Base-by-base conservation (phyloP, 768 basidiomycete species). In the Boletellus ananiceps region DNA sequence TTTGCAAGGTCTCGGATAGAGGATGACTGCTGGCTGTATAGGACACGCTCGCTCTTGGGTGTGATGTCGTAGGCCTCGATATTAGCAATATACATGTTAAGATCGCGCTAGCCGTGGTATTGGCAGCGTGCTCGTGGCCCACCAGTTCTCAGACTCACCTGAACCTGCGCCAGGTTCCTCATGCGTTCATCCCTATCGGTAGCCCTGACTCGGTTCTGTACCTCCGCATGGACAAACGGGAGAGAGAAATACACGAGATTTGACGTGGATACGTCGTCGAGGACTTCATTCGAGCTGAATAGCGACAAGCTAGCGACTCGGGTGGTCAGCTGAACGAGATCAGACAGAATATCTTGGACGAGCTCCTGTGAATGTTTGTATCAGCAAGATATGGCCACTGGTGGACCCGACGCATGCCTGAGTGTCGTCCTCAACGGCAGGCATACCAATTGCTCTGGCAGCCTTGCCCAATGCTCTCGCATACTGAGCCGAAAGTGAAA, bases 221-320 rank as follows among this genome's bases (percentile, higher is more conserved):
- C 74, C 55, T 92, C 84, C 16, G 84, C 80, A 32, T 73, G 62
- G 18, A 82, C 75, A 60, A 77, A 93, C 0, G 87, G 84, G 4
- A 89, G 81, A 35, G 83, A 72, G 11, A 95, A 73, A 66, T 89
- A 93, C 2, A 84, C 69, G 32, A 93, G 69, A 69, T 93, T 82
- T 31, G 74, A 69, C 2, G 91, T 90, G 3, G 86, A 74, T 47
- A 95, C 82, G 64, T 95, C 92, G 39, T 91, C 86, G 15, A 93
- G 70, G 0, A 74, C 74, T 60, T 95, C 92, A 59, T 94, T 94
- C 4, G 83, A 73, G 50, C 90, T 93, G 70, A 94, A 92, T 32
- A 94, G 68, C 0, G 81, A 78, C 38, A 93, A 71, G 34, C 74
- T 75, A 21, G 74, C 56, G 47, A 92, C 74, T 21, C 81, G 77